Percentiles rank a stretch among this genome's conserved stretches.
Conservation (phyloP, 2,329 filamentous ascomycete species). For the Fusarium nanum region DNA sequence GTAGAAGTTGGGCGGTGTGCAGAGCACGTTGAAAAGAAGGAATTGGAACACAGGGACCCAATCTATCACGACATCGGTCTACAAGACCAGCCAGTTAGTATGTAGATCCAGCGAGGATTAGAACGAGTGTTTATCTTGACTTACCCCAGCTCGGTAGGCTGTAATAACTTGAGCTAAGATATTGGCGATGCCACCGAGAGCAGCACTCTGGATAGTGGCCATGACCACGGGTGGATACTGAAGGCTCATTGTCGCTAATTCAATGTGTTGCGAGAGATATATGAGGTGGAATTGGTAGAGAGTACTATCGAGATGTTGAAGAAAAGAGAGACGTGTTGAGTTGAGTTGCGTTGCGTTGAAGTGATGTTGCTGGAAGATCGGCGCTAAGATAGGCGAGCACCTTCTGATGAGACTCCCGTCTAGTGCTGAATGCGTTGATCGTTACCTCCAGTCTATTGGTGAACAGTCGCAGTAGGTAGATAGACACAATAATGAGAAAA, state of each 20-base stretch:
- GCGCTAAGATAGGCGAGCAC: constrained; percentile 34
- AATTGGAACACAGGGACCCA: constrained; percentile 79
- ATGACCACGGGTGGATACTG: constrained; percentile 63
- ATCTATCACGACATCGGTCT: constrained; percentile 73
- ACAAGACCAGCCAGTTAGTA: constrained; percentile 1
- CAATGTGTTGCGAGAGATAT: background rate
- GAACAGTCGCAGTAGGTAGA: background rate
- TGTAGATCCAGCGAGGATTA: background rate
- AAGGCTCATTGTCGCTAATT: constrained; percentile 39
- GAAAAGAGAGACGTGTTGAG: constrained; percentile 22
- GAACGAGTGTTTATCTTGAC: constrained; percentile 24
- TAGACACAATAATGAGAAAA: background rate
- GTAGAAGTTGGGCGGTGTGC: constrained; percentile 83
- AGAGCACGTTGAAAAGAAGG: constrained; percentile 76
- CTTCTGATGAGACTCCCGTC: background rate
- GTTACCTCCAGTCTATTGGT: background rate
- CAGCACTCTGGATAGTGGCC: constrained; percentile 73
- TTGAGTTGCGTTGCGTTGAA: constrained; percentile 4
- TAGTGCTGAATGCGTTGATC: background rate
- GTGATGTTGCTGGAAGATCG: constrained; percentile 15
- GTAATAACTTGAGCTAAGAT: constrained; percentile 77
- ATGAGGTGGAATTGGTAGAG: background rate
- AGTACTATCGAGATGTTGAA: background rate
- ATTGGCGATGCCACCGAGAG: constrained; percentile 76
- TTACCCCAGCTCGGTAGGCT: constrained; percentile 70